Evolutionary conservation across 2,329 filamentous ascomycete species (phyloP).

Genomic region (Colletotrichum sp.): DNA sequence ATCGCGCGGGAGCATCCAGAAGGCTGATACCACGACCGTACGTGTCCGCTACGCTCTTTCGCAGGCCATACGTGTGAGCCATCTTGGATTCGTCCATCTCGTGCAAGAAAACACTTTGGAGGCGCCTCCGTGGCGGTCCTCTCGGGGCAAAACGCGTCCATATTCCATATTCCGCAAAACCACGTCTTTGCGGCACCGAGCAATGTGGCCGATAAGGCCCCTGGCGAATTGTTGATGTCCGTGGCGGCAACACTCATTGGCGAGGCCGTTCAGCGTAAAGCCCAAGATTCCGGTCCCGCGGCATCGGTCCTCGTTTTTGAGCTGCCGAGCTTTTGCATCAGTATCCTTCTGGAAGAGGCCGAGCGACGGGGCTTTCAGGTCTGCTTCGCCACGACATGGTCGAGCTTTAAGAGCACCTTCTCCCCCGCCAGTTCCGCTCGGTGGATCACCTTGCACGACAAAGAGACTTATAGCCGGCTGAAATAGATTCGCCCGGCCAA

Average conservation of each 20-base stretch:
- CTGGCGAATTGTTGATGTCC: background rate
- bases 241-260: background rate
- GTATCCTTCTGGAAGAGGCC: background rate
- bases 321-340: background rate
- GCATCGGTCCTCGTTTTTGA: background rate
- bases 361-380: background rate
- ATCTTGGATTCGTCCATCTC: background rate
- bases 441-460: too few relatives aligned
- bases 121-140: background rate
- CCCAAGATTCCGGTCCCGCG: background rate
- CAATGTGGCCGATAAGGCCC: background rate
- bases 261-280: too few relatives aligned
- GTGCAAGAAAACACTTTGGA: background rate
- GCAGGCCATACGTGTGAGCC: background rate
- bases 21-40: background rate
- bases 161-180: background rate
- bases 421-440: background rate
- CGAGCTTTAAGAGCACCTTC: background rate
- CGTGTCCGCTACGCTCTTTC: background rate
- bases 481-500: background rate
- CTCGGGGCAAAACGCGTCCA: background rate
- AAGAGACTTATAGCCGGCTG: background rate
- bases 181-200: background rate
- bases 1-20: constrained; percentile 1
- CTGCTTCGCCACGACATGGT: background rate